Evolutionary conservation across 305 asterid genomes (phyloP), one percentile per base, ranked within the genome.

Genomic region (Withania somnifera): DNA sequence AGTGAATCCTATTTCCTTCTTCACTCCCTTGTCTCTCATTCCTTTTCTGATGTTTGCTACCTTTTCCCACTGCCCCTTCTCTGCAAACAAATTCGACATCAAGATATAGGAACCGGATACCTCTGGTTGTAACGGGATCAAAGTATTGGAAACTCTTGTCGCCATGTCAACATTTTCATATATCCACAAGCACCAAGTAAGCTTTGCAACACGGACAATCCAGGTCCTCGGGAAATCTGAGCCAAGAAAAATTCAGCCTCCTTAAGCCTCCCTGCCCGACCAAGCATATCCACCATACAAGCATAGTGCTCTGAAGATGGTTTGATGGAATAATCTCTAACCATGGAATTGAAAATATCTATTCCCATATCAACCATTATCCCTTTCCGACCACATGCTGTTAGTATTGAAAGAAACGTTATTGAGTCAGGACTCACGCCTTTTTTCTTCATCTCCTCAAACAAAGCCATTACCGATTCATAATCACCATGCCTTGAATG

Each of bases 1-100:
- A 77, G 98, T 95, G 86, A 86, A 93, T 69, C 96, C 98, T 45
- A 91, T 86, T 84, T 93, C 98, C 81, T 95, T 95, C 66, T 73
- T 83, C 68, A 93, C 96, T 79, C 91, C 91, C 60, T 87, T 90
- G 67, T 90, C 84, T 61, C 94, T 90, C 98, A 93, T 95, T 87
- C 90, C 84, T 66, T 47, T 90, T 89, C 98, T 91, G 80, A 95
- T 84, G 60, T 85, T 85, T 0, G 98, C 95, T 7, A 87, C 98
- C 83, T 90, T 90, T 10, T 90, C 97, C 98, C 98, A 95, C 82
- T 91, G 89, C 84, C 98, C 98, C 88, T 89, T 92, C 86, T 93
- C 97, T 14, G 98, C 98, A 83, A 82, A 95, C 90, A 95, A 86
- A 85, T 95, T 95, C 7, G 98, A 89, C 97, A 93, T 95, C 89